These are phyloP conservation scores for Candida mesenterica DNA, from an alignment of 1,139 yeast species.

Conservation along the genomic window DNA sequence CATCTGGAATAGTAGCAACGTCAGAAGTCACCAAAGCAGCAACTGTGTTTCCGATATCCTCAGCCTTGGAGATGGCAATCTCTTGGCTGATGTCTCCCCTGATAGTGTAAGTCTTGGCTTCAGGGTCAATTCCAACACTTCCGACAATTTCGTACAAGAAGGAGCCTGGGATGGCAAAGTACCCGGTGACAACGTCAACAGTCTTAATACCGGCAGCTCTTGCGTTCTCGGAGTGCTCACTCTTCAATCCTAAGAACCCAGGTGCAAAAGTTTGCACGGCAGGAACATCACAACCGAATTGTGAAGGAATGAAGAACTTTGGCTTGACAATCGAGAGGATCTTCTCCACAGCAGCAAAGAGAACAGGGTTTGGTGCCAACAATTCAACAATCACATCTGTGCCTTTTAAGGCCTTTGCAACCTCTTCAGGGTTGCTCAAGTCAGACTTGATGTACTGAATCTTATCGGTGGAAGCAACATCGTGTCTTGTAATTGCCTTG, in stretches of 20 bases:
- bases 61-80: slow-evolving; percentile 33
- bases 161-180: slow-evolving; percentile 44
- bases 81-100: slow-evolving; percentile 39
- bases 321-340: slow-evolving; percentile 43
- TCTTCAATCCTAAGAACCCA: slow-evolving; percentile 37
- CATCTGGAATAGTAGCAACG: slow-evolving; percentile 42
- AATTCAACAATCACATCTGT: slow-evolving; percentile 53
- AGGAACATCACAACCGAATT: slow-evolving; percentile 51
- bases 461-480: slow-evolving; percentile 31
- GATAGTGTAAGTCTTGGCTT: slow-evolving; percentile 33
- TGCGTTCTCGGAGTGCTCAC: slow-evolving; percentile 36
- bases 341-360: slow-evolving; percentile 26
- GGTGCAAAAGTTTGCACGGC: slow-evolving; percentile 25
- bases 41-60: slow-evolving; percentile 48
- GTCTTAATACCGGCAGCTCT: slow-evolving; percentile 50
- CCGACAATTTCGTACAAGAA: slow-evolving; percentile 34
- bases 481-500: slow-evolving; percentile 48
- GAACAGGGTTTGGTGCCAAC: slow-evolving; percentile 25
- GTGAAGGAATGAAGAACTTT: slow-evolving; percentile 59
- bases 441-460: slow-evolving; percentile 40
- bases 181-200: slow-evolving; percentile 44
- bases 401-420: slow-evolving; percentile 39
- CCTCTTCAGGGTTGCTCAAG: slow-evolving; percentile 19
- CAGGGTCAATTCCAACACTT: slow-evolving; percentile 37
- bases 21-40: slow-evolving; percentile 35